Evolutionary conservation across 208 protist genomes (phyloP).

Genomic region (Trypanosoma congolense): DNA sequence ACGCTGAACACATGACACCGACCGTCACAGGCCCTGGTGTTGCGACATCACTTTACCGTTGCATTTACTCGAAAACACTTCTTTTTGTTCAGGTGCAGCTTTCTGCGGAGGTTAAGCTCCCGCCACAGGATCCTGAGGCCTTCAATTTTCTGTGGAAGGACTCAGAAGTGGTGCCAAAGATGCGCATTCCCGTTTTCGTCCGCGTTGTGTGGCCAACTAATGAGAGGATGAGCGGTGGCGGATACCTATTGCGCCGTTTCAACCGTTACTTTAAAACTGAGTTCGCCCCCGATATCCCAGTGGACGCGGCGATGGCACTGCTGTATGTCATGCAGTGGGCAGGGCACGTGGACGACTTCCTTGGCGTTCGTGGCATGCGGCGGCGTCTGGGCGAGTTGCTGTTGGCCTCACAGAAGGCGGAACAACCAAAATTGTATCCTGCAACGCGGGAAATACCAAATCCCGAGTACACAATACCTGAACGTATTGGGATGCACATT

Average conservation of each 20-base stretch:
- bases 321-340: slow-evolving; percentile 79
- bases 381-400: slow-evolving; percentile 69
- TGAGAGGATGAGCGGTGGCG: slow-evolving; percentile 59
- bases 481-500: slow-evolving; percentile 87
- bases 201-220: slow-evolving; percentile 83
- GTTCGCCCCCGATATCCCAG: slow-evolving; percentile 75
- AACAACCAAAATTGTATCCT: slow-evolving; percentile 58
- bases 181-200: slow-evolving; percentile 83
- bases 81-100: slow-evolving; percentile 82
- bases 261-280: slow-evolving; percentile 73
- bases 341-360: slow-evolving; percentile 35
- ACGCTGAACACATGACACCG: slow-evolving; percentile 70
- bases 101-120: slow-evolving; percentile 88
- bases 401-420: slow-evolving; percentile 30
- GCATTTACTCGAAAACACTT: slow-evolving; percentile 82
- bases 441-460: slow-evolving; percentile 86
- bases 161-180: slow-evolving; percentile 73
- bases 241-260: slow-evolving; percentile 53
- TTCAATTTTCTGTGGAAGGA: slow-evolving; percentile 87
- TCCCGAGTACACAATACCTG: slow-evolving; percentile 76
- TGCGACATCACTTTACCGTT: slow-evolving; percentile 77
- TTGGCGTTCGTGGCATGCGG: slow-evolving; percentile 79
- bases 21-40: slow-evolving; percentile 82
- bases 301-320: slow-evolving; percentile 67
- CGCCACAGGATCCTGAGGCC: slow-evolving; percentile 78